These are phyloP conservation scores for Starmera dryadoides DNA, from an alignment of 805 yeast genomes.

Conservation along the genomic window DNA sequence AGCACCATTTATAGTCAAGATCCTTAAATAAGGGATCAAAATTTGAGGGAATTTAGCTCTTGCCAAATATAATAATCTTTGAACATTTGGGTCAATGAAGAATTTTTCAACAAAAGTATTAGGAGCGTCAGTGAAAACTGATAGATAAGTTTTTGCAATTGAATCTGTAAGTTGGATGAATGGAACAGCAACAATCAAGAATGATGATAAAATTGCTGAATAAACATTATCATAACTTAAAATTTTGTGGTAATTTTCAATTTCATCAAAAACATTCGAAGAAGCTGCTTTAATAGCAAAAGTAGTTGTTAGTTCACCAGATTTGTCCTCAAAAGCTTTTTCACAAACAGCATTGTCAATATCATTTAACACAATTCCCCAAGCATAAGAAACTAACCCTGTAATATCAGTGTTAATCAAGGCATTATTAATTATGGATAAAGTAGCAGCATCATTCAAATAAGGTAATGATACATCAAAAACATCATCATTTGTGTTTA, in stretches of 20 bases:
- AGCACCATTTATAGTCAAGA: constrained; percentile 56
- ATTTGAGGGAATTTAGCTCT: constrained; percentile 72
- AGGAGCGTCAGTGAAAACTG: constrained; percentile 24
- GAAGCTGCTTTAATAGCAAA: constrained; percentile 24
- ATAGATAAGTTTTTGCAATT: constrained; percentile 23
- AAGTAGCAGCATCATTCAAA: constrained; percentile 30
- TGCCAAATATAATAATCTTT: constrained; percentile 32
- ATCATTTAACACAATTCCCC: constrained; percentile 57
- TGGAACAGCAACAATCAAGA: constrained; percentile 27
- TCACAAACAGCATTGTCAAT: constrained; percentile 37
- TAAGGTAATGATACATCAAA: constrained; percentile 30
- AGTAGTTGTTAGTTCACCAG: constrained; percentile 4
- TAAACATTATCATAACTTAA: constrained; percentile 44
- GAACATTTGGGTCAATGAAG: constrained; percentile 25
- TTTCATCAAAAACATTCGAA: constrained; percentile 37
- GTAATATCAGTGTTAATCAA: constrained; percentile 31
- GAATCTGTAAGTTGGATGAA: constrained; percentile 38
- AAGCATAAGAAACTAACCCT: constrained; percentile 50
- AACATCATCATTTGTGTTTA: constrained; percentile 41
- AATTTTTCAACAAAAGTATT: constrained; percentile 31
- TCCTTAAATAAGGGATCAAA: constrained; percentile 50
- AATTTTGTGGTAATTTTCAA: constrained; percentile 32
- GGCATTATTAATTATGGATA: constrained; percentile 32
- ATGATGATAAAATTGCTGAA: constrained; percentile 34
- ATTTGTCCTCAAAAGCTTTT: constrained; percentile 24